A percentile compares a stretch with the other conserved stretches of the same genome.
Conservation (phyloP, 2,329 filamentous ascomycete genomes). For the Neopestalotiopsis clavispora region DNA sequence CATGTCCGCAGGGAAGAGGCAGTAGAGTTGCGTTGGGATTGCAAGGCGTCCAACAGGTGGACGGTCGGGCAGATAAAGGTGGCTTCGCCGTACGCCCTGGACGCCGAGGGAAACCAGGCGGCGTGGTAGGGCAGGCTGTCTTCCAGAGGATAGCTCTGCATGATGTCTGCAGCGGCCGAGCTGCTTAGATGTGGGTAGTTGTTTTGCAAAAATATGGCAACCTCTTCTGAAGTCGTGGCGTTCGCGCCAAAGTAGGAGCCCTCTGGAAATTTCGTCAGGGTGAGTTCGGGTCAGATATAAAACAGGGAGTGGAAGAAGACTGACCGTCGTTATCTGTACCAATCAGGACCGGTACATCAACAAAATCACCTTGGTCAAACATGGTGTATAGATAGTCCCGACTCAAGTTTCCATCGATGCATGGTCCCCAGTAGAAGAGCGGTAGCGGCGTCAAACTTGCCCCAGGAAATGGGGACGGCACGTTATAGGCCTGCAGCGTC, state of each 20-base stretch:
- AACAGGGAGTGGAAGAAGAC: slow-evolving; percentile 19
- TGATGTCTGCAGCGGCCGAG: slow-evolving; percentile 40
- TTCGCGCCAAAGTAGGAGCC: slow-evolving; percentile 51
- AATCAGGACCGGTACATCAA: slow-evolving; percentile 50
- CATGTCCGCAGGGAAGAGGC: slow-evolving; percentile 36
- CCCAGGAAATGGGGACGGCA: slow-evolving; percentile 44
- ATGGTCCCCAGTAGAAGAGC: slow-evolving; percentile 57
- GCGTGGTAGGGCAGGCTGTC: slow-evolving; percentile 41
- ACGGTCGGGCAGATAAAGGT: slow-evolving; percentile 40
- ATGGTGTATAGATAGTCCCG: slow-evolving; percentile 46
- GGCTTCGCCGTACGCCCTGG: slow-evolving; percentile 46
- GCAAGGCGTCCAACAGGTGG: slow-evolving; percentile 38
- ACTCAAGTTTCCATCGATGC: slow-evolving; percentile 52
- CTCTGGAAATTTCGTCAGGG: slow-evolving; percentile 38
- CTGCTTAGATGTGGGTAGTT: slow-evolving; percentile 51
- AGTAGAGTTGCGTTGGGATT: slow-evolving; percentile 14
- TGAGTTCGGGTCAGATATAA: neutral
- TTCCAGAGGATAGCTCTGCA: slow-evolving; percentile 44
- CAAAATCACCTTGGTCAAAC: slow-evolving; percentile 44
- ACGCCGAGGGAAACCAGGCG: slow-evolving; percentile 43
- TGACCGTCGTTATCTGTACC: slow-evolving; percentile 49
- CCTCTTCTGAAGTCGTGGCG: slow-evolving; percentile 37
- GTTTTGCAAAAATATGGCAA: slow-evolving; percentile 46
- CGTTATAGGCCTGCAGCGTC: slow-evolving; percentile 47
- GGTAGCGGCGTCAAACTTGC: slow-evolving; percentile 36